These are phyloP conservation scores for Paramecium pentaurelia DNA, from an alignment of 73 alveolate species.

Conservation along the genomic window DNA sequence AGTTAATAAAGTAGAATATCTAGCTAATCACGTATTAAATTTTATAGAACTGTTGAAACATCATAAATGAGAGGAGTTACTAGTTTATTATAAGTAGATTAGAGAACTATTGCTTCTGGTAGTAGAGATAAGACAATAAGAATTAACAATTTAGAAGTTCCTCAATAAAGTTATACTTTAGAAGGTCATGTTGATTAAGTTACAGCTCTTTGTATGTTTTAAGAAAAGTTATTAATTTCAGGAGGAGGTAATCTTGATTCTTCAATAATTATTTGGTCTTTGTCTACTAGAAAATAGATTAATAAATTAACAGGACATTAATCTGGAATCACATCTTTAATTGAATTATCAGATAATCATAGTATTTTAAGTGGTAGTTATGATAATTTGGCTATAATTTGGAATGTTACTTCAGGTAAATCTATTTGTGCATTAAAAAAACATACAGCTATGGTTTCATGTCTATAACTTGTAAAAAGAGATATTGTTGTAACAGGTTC, in stretches of 20 bases:
- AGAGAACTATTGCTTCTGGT: constrained; percentile 19
- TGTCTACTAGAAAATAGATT: background rate
- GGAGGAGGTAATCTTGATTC: constrained; percentile 38
- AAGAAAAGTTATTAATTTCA: background rate
- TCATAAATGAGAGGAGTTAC: background rate
- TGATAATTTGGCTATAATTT: constrained; percentile 24
- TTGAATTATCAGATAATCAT: constrained; percentile 15
- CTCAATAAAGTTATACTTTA: background rate
- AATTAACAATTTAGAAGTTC: background rate
- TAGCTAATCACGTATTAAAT: background rate
- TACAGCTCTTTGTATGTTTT: constrained; percentile 29
- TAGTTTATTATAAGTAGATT: constrained; percentile 15
- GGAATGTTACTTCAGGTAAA: constrained; percentile 21
- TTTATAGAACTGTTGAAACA: background rate
- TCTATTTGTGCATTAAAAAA: constrained; percentile 18
- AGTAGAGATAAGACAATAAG: constrained; percentile 13
- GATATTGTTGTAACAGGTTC: constrained; percentile 40
- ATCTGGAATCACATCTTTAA: constrained; percentile 27
- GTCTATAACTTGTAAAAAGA: background rate
- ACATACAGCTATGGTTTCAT: constrained; percentile 34
- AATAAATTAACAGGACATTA: constrained; percentile 21
- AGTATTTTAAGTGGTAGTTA: constrained; percentile 12
- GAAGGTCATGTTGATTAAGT: constrained; percentile 40
- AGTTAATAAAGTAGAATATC: background rate
- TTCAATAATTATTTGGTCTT: constrained; percentile 1